These are phyloP conservation scores for Fraxinus ornus DNA, from an alignment of 305 asterid species.

Conservation along the genomic window DNA sequence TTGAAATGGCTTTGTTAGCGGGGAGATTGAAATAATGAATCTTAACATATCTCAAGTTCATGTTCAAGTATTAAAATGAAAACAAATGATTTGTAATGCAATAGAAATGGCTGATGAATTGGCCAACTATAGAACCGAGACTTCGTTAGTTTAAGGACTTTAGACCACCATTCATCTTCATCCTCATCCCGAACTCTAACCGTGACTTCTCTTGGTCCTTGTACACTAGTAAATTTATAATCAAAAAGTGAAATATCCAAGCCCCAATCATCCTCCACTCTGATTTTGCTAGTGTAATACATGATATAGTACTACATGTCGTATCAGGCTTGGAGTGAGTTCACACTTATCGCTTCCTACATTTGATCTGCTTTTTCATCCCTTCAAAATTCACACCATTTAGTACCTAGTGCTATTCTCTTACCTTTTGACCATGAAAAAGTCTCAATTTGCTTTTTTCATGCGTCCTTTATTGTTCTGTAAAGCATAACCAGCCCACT, in stretches of 20 bases:
- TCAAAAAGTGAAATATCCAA: not conserved
- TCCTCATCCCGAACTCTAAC: not conserved
- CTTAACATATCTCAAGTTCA: not conserved
- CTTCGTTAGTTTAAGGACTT: not conserved
- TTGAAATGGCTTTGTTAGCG: not conserved
- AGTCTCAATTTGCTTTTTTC: not conserved
- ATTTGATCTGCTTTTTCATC: not conserved
- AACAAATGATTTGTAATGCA: not conserved
- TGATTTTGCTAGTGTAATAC: not conserved
- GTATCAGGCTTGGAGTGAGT: not conserved
- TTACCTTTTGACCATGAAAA: not conserved
- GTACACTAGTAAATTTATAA: not conserved
- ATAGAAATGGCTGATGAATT: not conserved
- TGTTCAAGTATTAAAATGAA: not conserved
- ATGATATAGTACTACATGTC: not conserved
- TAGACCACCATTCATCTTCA: not conserved
- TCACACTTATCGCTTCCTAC: not conserved
- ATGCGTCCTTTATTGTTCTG: not conserved
- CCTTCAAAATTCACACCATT: not conserved
- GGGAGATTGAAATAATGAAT: not conserved
- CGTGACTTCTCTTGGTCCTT: not conserved
- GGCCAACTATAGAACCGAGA: not conserved
- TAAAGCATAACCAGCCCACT: conserved; percentile 8
- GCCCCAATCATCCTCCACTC: not conserved
- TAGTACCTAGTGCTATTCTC: not conserved